Evolutionary conservation across 2,329 filamentous ascomycete species (phyloP), one percentile per base, ranked within the genome.

Genomic region (Sporothrix phasma): DNA sequence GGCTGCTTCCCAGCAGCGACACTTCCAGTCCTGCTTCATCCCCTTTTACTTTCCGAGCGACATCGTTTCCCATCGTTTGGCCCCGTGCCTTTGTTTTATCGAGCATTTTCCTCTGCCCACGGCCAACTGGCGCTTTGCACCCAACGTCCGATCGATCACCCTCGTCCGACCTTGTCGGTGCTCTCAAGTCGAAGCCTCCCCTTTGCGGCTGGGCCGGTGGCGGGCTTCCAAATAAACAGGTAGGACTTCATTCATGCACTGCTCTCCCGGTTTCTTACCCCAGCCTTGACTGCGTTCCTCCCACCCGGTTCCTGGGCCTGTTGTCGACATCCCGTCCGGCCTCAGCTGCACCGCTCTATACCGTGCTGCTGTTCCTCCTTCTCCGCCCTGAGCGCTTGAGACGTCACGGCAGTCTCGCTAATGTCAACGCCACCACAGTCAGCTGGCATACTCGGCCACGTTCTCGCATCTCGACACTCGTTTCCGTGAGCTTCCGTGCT

Each of bases 1-100:
- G 63, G 65, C 62, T 66, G 64, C 64, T 66, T 65, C 64, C 62
- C 47, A 53, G 65, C 65, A 63, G 63, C 62, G 45, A 58, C 56
- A 6, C 15, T 13, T 29, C 26, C 59, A 54, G 45, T 56, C 17
- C 37, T 51, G n/a, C 46, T 22, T 31, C 29, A 22, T 11, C 24
- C 39, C 61, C 47, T 39, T 49, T 60, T 64, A 41, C 54, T 2
- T 19, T 53, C 17, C 31, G 39, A 19, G 26, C 54, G 13, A 46
- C 37, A 24, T 17, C 31, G 2, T 59, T 31, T 17, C 31, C 10
- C 29, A 45, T 17, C 56, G 37, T 41, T 24, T 31, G 10, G 46
- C 24, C 24, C 17, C n/a, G 26, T n/a, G 26, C 13, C 29, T 13
- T 46, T 19, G 26, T 56, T 37, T 46, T 31, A 8, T 51, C 51